These are phyloP conservation scores for Phytophthora pini DNA, from an alignment of 352 stramenopile species.

Conservation along the genomic window DNA sequence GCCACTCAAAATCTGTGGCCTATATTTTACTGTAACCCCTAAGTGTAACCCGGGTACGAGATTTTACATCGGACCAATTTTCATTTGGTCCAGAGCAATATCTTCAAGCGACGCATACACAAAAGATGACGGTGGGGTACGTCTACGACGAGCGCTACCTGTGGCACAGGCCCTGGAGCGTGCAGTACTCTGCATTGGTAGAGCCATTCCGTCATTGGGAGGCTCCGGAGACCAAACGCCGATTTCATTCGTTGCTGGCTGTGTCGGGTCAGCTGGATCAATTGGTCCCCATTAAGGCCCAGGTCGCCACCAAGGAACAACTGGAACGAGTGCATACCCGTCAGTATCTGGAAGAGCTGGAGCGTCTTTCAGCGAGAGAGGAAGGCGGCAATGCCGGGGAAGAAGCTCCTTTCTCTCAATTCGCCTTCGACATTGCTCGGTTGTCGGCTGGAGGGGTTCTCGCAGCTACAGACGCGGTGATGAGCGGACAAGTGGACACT, in stretches of 20 bases:
- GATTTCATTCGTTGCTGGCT: constrained; percentile 65
- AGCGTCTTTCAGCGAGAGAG: constrained; percentile 52
- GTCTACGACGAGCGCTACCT: no score
- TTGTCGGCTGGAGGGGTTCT: constrained; percentile 77
- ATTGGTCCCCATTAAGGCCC: constrained; percentile 51
- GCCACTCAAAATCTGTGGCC: constrained; percentile 38
- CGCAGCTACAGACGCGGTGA: constrained; percentile 62
- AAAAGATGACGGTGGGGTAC: no score
- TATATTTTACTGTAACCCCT: no score
- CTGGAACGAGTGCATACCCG: constrained; percentile 65
- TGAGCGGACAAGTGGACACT: constrained; percentile 43
- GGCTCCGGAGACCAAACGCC: no score
- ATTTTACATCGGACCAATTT: no score
- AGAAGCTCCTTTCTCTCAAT: constrained; percentile 74
- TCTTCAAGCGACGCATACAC: no score
- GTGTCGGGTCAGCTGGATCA: constrained; percentile 65
- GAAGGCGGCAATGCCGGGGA: constrained; percentile 78
- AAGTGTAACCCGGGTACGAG: no score
- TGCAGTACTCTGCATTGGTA: no score
- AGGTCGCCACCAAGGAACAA: constrained; percentile 49
- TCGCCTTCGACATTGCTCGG: constrained; percentile 75
- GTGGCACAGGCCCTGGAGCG: no score
- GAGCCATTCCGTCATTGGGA: no score
- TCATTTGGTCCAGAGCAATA: no score
- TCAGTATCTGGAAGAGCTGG: constrained; percentile 61